phyloP scores from a whole-genome alignment of 1,284 basidiomycete genomes.

The Volvariella volvacea region DNA sequence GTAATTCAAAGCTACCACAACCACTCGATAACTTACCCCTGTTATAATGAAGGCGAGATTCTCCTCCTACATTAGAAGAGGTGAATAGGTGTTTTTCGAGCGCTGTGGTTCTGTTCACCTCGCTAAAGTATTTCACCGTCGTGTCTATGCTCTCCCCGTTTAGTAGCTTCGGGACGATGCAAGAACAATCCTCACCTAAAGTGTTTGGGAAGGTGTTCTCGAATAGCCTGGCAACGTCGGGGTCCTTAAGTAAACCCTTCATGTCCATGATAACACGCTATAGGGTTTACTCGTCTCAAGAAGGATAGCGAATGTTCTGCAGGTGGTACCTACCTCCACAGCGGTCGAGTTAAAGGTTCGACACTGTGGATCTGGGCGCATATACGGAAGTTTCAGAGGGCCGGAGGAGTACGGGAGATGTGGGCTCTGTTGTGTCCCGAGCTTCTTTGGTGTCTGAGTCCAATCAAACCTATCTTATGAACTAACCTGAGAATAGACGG shows the following conservation, averaged over 20 bases:
- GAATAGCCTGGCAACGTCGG: slow-evolving; percentile 67
- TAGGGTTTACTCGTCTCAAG: too few species aligned
- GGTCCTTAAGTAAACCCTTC: slow-evolving; percentile 62
- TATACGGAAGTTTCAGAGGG: slow-evolving; percentile 58
- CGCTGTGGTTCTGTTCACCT: slow-evolving; percentile 25
- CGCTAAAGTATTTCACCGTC: slow-evolving; percentile 65
- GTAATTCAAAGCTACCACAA: too few species aligned
- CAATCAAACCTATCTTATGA: neutral
- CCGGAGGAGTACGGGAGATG: slow-evolving; percentile 56
- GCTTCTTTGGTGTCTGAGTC: neutral
- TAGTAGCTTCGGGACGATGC: neutral
- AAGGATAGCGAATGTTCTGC: too few species aligned
- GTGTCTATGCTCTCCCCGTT: slow-evolving; percentile 41
- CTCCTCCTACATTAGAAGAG: slow-evolving; percentile 30
- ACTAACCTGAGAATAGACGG: slow-evolving; percentile 51
- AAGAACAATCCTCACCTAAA: slow-evolving; percentile 38
- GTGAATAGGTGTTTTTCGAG: slow-evolving; percentile 5
- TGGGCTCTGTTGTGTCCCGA: slow-evolving; percentile 31
- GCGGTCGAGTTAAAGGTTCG: slow-evolving; percentile 67
- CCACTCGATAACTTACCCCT: slow-evolving; percentile 53
- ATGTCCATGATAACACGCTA: slow-evolving; percentile 66
- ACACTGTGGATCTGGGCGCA: slow-evolving; percentile 61
- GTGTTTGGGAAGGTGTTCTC: slow-evolving; percentile 78
- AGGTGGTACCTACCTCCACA: slow-evolving; percentile 60
- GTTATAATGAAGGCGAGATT: slow-evolving; percentile 75